Evolutionary conservation across 2,329 filamentous ascomycete genomes (phyloP).

Genomic region (Thielaviopsis populi): DNA sequence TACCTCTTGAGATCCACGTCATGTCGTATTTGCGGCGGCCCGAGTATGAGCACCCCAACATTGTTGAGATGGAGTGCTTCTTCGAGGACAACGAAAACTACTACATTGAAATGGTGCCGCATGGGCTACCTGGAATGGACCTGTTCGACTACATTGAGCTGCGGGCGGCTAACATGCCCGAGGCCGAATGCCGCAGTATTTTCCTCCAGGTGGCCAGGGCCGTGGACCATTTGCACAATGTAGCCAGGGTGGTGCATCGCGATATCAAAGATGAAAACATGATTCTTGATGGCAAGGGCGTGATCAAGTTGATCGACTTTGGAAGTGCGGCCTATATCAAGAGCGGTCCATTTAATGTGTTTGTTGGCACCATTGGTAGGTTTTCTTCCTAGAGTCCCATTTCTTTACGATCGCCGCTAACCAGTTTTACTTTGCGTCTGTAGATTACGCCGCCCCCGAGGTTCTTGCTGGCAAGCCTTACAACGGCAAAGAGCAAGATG

Average conservation of each 20-base stretch:
- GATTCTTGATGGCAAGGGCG: conserved; percentile 83
- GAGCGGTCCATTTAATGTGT: conserved; percentile 95
- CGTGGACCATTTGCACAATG: conserved; percentile 79
- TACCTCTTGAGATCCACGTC: conserved; percentile 93
- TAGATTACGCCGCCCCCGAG: conserved; percentile 97
- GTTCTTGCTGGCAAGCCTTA: conserved; percentile 87
- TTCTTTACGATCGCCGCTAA: not conserved
- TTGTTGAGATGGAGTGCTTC: conserved; percentile 59
- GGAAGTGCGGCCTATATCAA: conserved; percentile 97
- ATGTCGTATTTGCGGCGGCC: conserved; percentile 78
- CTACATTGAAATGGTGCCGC: conserved; percentile 96
- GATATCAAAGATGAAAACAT: conserved; percentile 99
- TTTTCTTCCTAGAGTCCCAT: conserved; percentile 13
- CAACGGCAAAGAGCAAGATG: conserved; percentile 90
- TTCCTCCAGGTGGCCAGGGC: conserved; percentile 87
- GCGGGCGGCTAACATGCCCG: conserved; percentile 78
- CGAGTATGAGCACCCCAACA: conserved; percentile 50
- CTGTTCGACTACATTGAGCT: conserved; percentile 98
- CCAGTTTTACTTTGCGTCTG: conserved; percentile 16
- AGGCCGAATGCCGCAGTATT: conserved; percentile 83
- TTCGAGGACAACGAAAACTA: conserved; percentile 80
- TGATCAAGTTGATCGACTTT: conserved; percentile 96
- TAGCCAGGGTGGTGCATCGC: conserved; percentile 81
- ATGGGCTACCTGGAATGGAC: conserved; percentile 93
- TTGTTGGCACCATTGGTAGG: conserved; percentile 94